Conservation (phyloP, 2,329 filamentous ascomycete species). For the Aspergillus uvarum region DNA sequence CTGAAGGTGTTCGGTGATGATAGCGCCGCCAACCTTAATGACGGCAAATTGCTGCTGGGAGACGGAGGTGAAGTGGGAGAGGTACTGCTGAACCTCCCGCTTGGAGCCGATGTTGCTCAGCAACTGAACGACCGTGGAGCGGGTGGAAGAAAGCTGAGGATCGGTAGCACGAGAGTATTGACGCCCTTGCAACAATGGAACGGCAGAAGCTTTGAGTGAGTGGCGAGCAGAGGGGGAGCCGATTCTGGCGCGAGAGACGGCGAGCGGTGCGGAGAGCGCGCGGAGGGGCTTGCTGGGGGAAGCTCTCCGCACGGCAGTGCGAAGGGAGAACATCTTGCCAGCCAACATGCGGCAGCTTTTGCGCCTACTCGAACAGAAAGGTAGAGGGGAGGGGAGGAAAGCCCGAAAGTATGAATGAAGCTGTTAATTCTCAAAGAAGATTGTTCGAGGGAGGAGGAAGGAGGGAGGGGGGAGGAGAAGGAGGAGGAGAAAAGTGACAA, state of each 20-base stretch:
- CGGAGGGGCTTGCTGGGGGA: slow-evolving; percentile 41
- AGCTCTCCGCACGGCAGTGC: slow-evolving; percentile 48
- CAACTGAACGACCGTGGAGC: slow-evolving; percentile 82
- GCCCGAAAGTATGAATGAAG: background rate
- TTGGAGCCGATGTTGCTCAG: slow-evolving; percentile 95
- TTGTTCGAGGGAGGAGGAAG: slow-evolving; percentile 18
- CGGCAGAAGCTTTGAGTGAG: slow-evolving; percentile 28
- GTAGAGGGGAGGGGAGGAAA: slow-evolving; percentile 13
- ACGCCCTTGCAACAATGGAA: slow-evolving; percentile 36
- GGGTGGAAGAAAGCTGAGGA: slow-evolving; percentile 59
- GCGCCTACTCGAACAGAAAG: slow-evolving; percentile 18
- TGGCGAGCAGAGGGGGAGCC: slow-evolving; percentile 25
- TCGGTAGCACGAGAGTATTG: slow-evolving; percentile 49
- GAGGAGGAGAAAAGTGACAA: slow-evolving; percentile 10
- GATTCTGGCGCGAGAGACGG: slow-evolving; percentile 32
- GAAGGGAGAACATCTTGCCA: slow-evolving; percentile 45
- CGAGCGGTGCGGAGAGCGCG: slow-evolving; percentile 41
- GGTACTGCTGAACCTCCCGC: slow-evolving; percentile 94
- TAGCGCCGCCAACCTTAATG: slow-evolving; percentile 96
- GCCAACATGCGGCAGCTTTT: slow-evolving; percentile 44
- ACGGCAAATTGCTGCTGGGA: slow-evolving; percentile 97
- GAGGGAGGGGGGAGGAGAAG: background rate
- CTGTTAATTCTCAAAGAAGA: slow-evolving; percentile 6
- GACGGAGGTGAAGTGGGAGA: slow-evolving; percentile 94
- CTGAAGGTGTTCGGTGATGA: slow-evolving; percentile 90